Conservation (phyloP, 1,139 yeast genomes). For the Hansenula lynferdii region DNA sequence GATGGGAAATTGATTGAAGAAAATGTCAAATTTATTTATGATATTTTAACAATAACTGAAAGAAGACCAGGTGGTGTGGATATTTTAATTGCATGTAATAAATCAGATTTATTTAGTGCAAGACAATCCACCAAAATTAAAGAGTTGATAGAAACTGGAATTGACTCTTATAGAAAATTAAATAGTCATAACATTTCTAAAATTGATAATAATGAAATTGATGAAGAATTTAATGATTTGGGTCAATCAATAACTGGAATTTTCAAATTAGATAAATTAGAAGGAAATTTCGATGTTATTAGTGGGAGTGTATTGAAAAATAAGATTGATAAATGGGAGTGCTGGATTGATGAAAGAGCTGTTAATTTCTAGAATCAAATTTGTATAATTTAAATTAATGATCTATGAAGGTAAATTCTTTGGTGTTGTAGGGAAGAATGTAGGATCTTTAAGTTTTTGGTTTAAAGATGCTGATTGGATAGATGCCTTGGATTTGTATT, state of each 20-base stretch:
- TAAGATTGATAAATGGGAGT: conserved; percentile 56
- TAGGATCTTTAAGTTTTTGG: conserved; percentile 26
- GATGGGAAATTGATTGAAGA: conserved; percentile 38
- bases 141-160: conserved; percentile 56
- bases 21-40: conserved; percentile 51
- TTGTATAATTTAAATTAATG: too few relatives aligned
- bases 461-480: conserved; percentile 27
- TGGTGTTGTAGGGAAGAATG: conserved; percentile 56
- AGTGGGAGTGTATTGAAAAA: conserved; percentile 65
- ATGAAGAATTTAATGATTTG: conserved; percentile 38
- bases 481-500: conserved; percentile 34
- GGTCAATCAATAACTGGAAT: conserved; percentile 35
- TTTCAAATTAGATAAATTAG: conserved; percentile 62
- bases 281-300: conserved; percentile 66
- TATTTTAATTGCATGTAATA: conserved; percentile 73
- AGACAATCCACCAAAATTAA: conserved; percentile 62
- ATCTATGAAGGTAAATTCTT: conserved; percentile 14
- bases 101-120: conserved; percentile 78
- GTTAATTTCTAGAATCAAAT: too few relatives aligned
- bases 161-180: conserved; percentile 49
- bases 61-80: conserved; percentile 58
- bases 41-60: conserved; percentile 54
- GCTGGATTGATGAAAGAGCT: conserved; percentile 75
- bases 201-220: conserved; percentile 35
- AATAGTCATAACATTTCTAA: conserved; percentile 37